phyloP scores from a whole-genome alignment of 2,329 filamentous ascomycete species.

The Claviceps monticola region DNA sequence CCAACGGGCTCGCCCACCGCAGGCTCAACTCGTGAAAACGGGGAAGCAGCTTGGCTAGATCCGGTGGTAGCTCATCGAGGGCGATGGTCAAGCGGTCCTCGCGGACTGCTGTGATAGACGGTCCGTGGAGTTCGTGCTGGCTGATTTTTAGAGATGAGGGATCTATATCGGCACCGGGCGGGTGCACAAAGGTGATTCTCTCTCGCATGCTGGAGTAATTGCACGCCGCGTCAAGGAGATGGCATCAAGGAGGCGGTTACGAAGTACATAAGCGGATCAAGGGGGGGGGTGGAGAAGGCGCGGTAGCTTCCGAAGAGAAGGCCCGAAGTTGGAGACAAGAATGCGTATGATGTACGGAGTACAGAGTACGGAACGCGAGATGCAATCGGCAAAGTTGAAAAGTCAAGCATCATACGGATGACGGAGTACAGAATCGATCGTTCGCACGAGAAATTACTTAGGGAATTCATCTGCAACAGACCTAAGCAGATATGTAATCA shows the following conservation, averaged over 20 bases:
- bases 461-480: no score
- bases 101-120: constrained; percentile 49
- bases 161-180: constrained; percentile 48
- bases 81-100: constrained; percentile 69
- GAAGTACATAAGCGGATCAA: no score
- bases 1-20: constrained; percentile 53
- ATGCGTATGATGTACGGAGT: no score
- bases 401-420: no score
- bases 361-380: no score
- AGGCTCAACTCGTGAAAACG: constrained; percentile 61
- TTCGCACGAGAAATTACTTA: no score
- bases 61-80: constrained; percentile 57
- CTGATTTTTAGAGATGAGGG: constrained; percentile 48
- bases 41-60: constrained; percentile 48
- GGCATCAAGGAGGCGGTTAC: no score
- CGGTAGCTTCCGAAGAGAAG: background rate
- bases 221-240: no score
- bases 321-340: background rate
- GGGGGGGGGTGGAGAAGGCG: background rate
- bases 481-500: no score
- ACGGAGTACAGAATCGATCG: no score
- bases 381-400: no score
- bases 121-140: constrained; percentile 38
- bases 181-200: constrained; percentile 65
- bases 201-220: constrained; percentile 46